Evolutionary conservation across 2,329 filamentous ascomycete species (phyloP).

Genomic region (Gnomoniopsis smithogilvyi): DNA sequence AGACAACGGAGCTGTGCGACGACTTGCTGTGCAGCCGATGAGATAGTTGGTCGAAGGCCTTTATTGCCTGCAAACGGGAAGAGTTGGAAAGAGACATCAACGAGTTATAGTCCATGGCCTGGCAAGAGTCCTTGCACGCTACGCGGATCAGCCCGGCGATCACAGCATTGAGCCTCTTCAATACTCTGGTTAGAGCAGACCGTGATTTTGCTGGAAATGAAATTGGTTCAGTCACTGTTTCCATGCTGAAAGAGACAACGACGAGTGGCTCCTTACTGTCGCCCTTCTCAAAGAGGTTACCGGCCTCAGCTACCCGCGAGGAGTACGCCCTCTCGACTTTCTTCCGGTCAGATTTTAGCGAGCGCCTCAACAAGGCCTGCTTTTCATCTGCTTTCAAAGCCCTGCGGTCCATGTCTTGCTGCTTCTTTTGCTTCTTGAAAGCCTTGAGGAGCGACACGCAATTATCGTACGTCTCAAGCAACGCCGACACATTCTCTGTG

Average conservation of each 20-base stretch:
- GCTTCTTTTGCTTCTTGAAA: slow-evolving; percentile 23
- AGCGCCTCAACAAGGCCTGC: slow-evolving; percentile 31
- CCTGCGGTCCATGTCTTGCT: slow-evolving; percentile 13
- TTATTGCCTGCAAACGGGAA: slow-evolving; percentile 45
- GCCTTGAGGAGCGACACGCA: slow-evolving; percentile 40
- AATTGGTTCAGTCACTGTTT: not conserved
- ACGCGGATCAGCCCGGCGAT: slow-evolving; percentile 37
- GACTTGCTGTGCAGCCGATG: slow-evolving; percentile 26
- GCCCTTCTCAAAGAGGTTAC: slow-evolving; percentile 41
- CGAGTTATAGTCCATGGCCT: slow-evolving; percentile 41
- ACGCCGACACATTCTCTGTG: slow-evolving; percentile 38
- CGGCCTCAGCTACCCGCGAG: slow-evolving; percentile 36
- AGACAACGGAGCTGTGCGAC: slow-evolving; percentile 19
- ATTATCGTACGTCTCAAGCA: slow-evolving; percentile 46
- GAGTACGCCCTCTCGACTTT: slow-evolving; percentile 42
- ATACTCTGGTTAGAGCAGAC: slow-evolving; percentile 37
- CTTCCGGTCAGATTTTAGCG: slow-evolving; percentile 36
- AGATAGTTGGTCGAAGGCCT: slow-evolving; percentile 46
- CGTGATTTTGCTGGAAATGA: slow-evolving; percentile 23
- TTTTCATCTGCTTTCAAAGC: slow-evolving; percentile 21
- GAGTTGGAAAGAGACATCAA: slow-evolving; percentile 44
- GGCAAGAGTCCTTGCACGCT: slow-evolving; percentile 30
- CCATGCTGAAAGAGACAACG: not conserved
- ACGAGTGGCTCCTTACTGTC: slow-evolving; percentile 38
- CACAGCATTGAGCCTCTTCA: slow-evolving; percentile 40